These are phyloP conservation scores for Gleditsia sinensis DNA, from an alignment of 306 rosid genomes.

Conservation along the genomic window DNA sequence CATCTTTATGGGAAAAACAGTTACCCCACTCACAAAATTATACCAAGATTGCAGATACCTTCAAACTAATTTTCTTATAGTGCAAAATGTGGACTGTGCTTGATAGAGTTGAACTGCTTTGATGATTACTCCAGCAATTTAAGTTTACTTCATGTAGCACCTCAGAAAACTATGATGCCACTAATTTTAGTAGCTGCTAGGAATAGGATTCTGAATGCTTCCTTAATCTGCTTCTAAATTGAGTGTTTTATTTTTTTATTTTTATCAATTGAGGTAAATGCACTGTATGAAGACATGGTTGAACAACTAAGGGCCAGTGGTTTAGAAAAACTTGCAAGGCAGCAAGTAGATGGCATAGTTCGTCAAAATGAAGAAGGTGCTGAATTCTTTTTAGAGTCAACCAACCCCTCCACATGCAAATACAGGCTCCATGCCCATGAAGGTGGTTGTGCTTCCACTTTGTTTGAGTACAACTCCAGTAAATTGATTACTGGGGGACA, in stretches of 20 bases:
- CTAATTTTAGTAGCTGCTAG: conserved; percentile 13
- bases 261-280: conserved; percentile 67
- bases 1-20: conserved; percentile 10
- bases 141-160: conserved; percentile 6
- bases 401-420: conserved; percentile 73
- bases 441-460: conserved; percentile 88
- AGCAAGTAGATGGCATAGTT: conserved; percentile 98
- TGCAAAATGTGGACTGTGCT: conserved; percentile 16
- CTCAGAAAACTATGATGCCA: conserved; percentile 9
- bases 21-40: background rate
- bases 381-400: conserved; percentile 77
- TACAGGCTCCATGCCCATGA: conserved; percentile 80
- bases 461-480: conserved; percentile 77
- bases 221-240: conserved; percentile 16
- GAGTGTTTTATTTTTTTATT: conserved; percentile 21
- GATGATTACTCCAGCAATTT: conserved; percentile 19
- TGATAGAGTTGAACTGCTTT: background rate
- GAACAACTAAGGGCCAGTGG: conserved; percentile 78
- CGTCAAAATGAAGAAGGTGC: conserved; percentile 97
- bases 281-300: conserved; percentile 86
- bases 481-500: conserved; percentile 93
- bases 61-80: background rate
- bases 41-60: background rate
- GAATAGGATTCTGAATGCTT: background rate
- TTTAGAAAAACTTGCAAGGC: conserved; percentile 86